Evolutionary conservation across 176 grass and related monocot species (phyloP).

Genomic region (Bonia amplexicaulis): DNA sequence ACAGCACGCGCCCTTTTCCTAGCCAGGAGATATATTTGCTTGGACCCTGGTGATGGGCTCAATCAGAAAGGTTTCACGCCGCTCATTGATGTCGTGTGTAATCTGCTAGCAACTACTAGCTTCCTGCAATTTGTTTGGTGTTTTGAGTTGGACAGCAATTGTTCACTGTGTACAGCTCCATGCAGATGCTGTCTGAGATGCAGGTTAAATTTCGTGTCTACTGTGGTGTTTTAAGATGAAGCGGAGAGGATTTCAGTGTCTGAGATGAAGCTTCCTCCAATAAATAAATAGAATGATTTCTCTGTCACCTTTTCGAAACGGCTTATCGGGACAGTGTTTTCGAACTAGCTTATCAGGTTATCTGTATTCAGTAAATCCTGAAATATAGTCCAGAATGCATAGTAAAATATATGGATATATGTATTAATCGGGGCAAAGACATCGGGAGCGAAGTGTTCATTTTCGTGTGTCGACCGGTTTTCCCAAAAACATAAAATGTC

Average conservation of each 20-base stretch:
- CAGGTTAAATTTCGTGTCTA: too few species aligned
- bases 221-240: neutral
- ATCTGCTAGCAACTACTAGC: neutral
- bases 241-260: neutral
- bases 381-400: too few species aligned
- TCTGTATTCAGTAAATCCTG: too few species aligned
- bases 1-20: constrained; percentile 6
- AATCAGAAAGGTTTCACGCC: constrained; percentile 4
- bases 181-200: neutral
- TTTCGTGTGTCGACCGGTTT: too few species aligned
- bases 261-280: rapidly evolving
- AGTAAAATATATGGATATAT: too few species aligned
- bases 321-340: too few species aligned
- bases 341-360: too few species aligned
- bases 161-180: neutral
- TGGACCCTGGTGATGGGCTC: neutral
- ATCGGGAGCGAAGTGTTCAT: too few species aligned
- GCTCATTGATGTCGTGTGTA: neutral
- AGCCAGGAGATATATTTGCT: neutral
- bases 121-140: neutral
- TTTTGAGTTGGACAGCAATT: neutral
- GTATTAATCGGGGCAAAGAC: too few species aligned
- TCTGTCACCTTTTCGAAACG: too few species aligned
- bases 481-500: too few species aligned
- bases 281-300: too few species aligned